phyloP scores from a whole-genome alignment of 345 rosid species.

The Rhodomyrtus tomentosa region DNA sequence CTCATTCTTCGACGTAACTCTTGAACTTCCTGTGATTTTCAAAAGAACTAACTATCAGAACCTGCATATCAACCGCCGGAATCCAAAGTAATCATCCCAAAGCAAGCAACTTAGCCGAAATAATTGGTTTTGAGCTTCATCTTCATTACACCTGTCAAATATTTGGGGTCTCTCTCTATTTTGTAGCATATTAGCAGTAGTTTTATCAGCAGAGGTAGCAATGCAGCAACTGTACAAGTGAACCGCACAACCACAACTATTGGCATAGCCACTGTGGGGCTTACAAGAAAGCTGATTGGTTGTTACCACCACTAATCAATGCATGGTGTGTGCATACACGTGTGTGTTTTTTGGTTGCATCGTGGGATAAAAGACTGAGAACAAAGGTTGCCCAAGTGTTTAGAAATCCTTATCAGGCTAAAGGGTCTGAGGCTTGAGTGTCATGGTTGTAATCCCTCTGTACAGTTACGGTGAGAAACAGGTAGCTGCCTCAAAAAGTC shows the following conservation, averaged over 20 bases:
- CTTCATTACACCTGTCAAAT: neutral
- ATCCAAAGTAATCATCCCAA: too few species aligned
- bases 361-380: neutral
- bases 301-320: neutral
- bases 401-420: neutral
- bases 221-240: neutral
- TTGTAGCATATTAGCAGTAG: neutral
- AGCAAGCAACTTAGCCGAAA: neutral
- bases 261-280: neutral
- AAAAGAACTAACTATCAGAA: neutral
- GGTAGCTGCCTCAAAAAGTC: neutral
- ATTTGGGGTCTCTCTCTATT: neutral
- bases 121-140: neutral
- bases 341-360: neutral
- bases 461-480: neutral
- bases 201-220: neutral
- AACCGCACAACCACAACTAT: neutral
- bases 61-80: neutral
- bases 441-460: neutral
- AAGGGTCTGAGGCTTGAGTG: neutral
- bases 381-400: neutral
- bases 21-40: constrained; percentile 41
- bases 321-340: neutral
- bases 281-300: neutral
- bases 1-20: constrained; percentile 26